These are phyloP conservation scores for Zymoseptoria passerinii DNA, from an alignment of 2,329 filamentous ascomycete genomes.

Conservation along the genomic window DNA sequence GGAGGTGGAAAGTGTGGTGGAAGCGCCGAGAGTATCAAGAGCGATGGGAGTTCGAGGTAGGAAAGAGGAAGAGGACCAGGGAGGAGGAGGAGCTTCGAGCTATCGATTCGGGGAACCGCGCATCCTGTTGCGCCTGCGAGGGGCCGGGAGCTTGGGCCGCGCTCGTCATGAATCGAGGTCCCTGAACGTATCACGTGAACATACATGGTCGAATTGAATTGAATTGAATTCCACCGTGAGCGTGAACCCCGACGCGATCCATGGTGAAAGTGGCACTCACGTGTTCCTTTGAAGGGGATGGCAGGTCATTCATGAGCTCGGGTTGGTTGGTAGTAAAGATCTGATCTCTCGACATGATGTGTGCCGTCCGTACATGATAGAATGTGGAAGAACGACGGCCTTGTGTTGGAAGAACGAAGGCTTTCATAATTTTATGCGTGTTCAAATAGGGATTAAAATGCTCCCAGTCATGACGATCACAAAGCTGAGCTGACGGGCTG, in stretches of 20 bases:
- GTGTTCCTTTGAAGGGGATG: too few relatives aligned
- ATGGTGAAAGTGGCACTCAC: too few relatives aligned
- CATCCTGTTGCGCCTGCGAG: background rate
- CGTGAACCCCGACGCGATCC: too few relatives aligned
- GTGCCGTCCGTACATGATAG: background rate
- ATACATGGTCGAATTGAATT: too few relatives aligned
- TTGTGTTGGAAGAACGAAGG: background rate
- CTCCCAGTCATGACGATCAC: background rate
- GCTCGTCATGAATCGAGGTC: background rate
- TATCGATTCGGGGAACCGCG: background rate
- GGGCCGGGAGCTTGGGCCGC: background rate
- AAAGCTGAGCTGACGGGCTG: background rate
- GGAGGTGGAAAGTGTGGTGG: slow-evolving; percentile 22
- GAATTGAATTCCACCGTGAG: too few relatives aligned
- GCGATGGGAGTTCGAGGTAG: background rate
- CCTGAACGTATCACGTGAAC: background rate
- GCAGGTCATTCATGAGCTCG: too few relatives aligned
- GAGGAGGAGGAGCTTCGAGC: background rate
- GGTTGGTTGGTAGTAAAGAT: background rate
- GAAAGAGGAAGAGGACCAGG: background rate
- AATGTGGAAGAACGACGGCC: background rate
- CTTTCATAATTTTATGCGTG: background rate
- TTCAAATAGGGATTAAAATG: background rate
- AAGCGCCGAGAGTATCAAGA: background rate
- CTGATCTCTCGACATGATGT: background rate